These are phyloP conservation scores for Tulasnella sp. DNA, from an alignment of 768 basidiomycete species.

Conservation along the genomic window DNA sequence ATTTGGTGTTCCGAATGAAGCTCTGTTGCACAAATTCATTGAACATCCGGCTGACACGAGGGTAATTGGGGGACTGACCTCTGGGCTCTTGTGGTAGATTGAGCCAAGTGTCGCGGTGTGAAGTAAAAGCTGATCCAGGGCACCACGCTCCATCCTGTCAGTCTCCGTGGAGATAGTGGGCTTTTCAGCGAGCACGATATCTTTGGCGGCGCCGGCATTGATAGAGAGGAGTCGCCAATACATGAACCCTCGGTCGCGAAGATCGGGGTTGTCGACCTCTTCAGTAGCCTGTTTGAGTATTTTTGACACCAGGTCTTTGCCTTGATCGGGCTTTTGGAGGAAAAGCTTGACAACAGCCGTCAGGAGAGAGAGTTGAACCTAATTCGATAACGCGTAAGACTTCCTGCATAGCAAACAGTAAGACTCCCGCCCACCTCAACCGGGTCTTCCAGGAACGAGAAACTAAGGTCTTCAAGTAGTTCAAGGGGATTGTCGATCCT, in stretches of 20 bases:
- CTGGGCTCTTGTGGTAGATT: conserved; percentile 97
- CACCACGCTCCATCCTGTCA: conserved; percentile 93
- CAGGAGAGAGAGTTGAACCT: conserved; percentile 93
- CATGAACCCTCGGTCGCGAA: conserved; percentile 96
- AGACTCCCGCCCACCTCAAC: conserved; percentile 54
- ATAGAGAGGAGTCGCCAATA: conserved; percentile 97
- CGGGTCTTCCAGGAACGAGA: conserved; percentile 86
- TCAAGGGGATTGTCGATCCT: conserved; percentile 94
- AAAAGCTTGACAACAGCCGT: conserved; percentile 95
- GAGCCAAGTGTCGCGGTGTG: conserved; percentile 91
- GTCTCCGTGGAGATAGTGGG: conserved; percentile 97
- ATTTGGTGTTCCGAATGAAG: conserved; percentile 82
- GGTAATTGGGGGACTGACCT: conserved; percentile 37
- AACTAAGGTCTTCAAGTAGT: conserved; percentile 81
- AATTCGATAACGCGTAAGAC: background rate
- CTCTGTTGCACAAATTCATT: conserved; percentile 38
- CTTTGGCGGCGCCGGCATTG: conserved; percentile 76
- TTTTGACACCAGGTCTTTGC: conserved; percentile 85
- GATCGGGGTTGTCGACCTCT: conserved; percentile 94
- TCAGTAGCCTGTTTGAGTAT: conserved; percentile 96
- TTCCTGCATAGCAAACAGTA: background rate
- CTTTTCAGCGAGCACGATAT: conserved; percentile 86
- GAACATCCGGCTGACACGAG: background rate
- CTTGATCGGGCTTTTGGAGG: conserved; percentile 78
- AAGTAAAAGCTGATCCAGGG: conserved; percentile 85